Base-by-base conservation (phyloP, 192 early-diverging fungal species). In the Obelidium mucronatum region DNA sequence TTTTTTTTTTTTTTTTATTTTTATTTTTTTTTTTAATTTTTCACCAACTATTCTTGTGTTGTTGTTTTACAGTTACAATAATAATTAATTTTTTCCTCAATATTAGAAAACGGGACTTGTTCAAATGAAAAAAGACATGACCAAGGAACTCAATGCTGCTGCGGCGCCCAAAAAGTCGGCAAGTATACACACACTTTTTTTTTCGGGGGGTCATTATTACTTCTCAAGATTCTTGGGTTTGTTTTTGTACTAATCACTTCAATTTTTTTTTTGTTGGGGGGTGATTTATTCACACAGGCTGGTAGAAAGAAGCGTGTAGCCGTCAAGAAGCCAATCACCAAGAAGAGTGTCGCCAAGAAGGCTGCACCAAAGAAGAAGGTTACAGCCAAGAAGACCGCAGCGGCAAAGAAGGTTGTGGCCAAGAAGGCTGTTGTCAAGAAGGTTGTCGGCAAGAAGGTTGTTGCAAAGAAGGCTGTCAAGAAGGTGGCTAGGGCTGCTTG, bases 301-400 rank as follows among this genome's bases (percentile, higher is more conserved):
- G 44, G 44, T 19, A 19, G 8, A 19, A 48, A 48, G 44, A 48
- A 48, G 44, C 44, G 44, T 19, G 11, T 19, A 15, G 44, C 44
- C 44, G 44, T 48, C 44, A 48, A 48, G 44, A 48, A 48, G 44
- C 44, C 44, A n/a, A n/a, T n/a, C n/a, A n/a, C n/a, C n/a, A n/a
- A n/a, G n/a, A n/a, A n/a, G n/a, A n/a, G n/a, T n/a, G n/a, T n/a
- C 19, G 44, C 44, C 44, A 48, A 48, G 44, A 48, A 48, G 19
- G 44, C 19, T 0, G 44, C 19, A 6, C 8, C 44, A 6, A 48
- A 48, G 44, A 48, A 48, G 44, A 48, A 6, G 8, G 44, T 73
- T 66, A 42, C 56, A 72, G 82, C 74, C 8, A 48, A 48, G 44
- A 48, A 48, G 19, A 48, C 44, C 19, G 19, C 44, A 15, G 44